Evolutionary conservation across 2,329 filamentous ascomycete species (phyloP).

Genomic region (Alternaria conjuncta): DNA sequence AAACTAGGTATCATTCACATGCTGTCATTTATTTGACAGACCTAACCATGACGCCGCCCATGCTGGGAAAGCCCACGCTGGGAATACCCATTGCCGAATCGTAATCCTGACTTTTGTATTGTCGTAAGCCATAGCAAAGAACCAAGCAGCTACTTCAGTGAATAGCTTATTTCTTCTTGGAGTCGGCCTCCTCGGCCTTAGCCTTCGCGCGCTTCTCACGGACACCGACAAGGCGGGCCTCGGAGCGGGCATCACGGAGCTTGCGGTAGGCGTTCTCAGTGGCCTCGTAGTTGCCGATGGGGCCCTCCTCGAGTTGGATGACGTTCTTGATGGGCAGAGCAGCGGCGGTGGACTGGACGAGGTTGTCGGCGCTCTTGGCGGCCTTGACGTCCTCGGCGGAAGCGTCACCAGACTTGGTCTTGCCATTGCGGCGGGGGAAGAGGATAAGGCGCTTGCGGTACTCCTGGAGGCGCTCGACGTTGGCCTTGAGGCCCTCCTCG

Average conservation of each 20-base stretch:
- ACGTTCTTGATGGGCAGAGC: constrained; percentile 76
- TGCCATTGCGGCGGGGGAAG: constrained; percentile 92
- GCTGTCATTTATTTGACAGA: constrained; percentile 40
- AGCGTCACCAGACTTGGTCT: constrained; percentile 91
- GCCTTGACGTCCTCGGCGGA: constrained; percentile 81
- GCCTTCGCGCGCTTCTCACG: constrained; percentile 94
- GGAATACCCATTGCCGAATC: constrained; percentile 39
- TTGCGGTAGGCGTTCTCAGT: constrained; percentile 87
- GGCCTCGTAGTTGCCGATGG: constrained; percentile 71
- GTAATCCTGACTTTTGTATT: constrained; percentile 41
- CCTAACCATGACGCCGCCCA: constrained; percentile 49
- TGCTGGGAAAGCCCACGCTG: constrained; percentile 43
- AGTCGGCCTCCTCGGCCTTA: constrained; percentile 79
- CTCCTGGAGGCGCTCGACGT: constrained; percentile 96
- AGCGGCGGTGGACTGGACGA: constrained; percentile 61
- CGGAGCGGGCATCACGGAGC: constrained; percentile 83
- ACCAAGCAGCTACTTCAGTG: constrained; percentile 23
- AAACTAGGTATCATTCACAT: constrained; percentile 48
- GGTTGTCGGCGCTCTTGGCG: constrained; percentile 63
- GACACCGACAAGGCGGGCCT: constrained; percentile 79
- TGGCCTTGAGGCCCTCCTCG: constrained; percentile 91
- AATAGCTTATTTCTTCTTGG: constrained; percentile 77
- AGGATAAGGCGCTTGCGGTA: constrained; percentile 97
- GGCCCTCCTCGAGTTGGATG: constrained; percentile 78
- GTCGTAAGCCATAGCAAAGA: constrained; percentile 38